phyloP scores from a whole-genome alignment of 495 filamentous ascomycete species.

The Cladorrhinum samala region DNA sequence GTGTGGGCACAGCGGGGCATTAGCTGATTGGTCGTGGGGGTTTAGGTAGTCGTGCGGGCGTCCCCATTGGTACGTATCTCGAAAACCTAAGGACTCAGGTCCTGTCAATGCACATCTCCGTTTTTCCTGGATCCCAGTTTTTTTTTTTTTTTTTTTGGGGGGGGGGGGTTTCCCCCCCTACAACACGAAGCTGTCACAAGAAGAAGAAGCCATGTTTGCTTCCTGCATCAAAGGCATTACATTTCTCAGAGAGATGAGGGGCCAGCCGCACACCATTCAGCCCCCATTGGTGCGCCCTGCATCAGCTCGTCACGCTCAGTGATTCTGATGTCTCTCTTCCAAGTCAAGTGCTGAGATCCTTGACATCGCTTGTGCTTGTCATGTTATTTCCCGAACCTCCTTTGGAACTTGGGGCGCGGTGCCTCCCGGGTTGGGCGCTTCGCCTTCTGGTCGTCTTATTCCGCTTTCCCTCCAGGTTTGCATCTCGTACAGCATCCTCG shows the following conservation, averaged over 20 bases:
- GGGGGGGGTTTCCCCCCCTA: too few relatives aligned
- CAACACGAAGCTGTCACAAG: neutral
- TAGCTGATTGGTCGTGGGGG: too few relatives aligned
- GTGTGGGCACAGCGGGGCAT: neutral
- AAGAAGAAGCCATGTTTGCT: neutral
- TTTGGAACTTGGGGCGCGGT: conserved; percentile 4
- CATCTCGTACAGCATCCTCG: too few relatives aligned
- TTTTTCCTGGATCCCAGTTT: neutral
- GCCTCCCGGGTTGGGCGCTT: conserved; percentile 1
- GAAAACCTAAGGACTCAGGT: too few relatives aligned
- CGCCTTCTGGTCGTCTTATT: neutral
- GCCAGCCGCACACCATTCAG: neutral
- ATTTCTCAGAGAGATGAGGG: conserved; percentile 5
- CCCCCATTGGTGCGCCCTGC: conserved; percentile 16
- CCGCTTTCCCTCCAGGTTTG: neutral
- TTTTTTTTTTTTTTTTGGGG: neutral
- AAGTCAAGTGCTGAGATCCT: neutral
- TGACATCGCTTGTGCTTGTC: neutral
- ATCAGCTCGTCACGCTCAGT: conserved; percentile 11
- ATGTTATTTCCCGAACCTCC: neutral
- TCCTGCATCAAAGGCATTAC: neutral
- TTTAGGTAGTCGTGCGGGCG: too few relatives aligned
- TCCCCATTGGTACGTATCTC: neutral
- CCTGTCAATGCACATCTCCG: too few relatives aligned
- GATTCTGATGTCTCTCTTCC: conserved; percentile 1